phyloP scores from a whole-genome alignment of 345 rosid genomes.

The Punica granatum region DNA sequence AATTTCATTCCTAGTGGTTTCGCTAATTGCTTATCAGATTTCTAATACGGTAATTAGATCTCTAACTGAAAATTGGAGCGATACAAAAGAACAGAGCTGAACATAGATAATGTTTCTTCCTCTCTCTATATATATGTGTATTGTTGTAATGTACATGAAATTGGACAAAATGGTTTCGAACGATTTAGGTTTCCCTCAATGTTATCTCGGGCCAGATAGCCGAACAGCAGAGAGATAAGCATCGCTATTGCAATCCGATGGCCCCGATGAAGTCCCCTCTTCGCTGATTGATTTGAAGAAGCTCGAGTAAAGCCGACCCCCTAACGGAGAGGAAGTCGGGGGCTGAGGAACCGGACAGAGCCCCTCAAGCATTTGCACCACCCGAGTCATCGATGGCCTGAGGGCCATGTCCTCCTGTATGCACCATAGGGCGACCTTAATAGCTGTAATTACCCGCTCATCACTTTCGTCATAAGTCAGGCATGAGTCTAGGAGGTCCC shows the following conservation, averaged over 20 bases:
- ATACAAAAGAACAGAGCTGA: no score
- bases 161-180: no score
- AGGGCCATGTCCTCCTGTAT: slow-evolving; percentile 33
- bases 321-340: background rate
- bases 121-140: no score
- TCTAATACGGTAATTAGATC: no score
- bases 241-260: slow-evolving; percentile 1
- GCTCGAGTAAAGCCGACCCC: background rate
- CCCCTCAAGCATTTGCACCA: slow-evolving; percentile 47
- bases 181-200: no score
- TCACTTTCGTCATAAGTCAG: slow-evolving; percentile 19
- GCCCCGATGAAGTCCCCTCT: slow-evolving; percentile 4
- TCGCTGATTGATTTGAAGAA: slow-evolving; percentile 3
- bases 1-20: no score
- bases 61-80: no score
- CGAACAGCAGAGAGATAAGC: slow-evolving; percentile 1
- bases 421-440: slow-evolving; percentile 41
- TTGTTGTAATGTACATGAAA: no score
- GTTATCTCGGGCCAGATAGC: background rate
- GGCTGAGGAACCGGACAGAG: slow-evolving; percentile 2
- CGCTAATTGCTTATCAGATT: no score
- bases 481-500: slow-evolving; percentile 9
- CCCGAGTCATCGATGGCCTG: slow-evolving; percentile 40
- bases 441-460: slow-evolving; percentile 12
- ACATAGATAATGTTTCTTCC: no score